phyloP scores from a whole-genome alignment of 2,329 filamentous ascomycete species.

The Arachnopeziza araneosa region DNA sequence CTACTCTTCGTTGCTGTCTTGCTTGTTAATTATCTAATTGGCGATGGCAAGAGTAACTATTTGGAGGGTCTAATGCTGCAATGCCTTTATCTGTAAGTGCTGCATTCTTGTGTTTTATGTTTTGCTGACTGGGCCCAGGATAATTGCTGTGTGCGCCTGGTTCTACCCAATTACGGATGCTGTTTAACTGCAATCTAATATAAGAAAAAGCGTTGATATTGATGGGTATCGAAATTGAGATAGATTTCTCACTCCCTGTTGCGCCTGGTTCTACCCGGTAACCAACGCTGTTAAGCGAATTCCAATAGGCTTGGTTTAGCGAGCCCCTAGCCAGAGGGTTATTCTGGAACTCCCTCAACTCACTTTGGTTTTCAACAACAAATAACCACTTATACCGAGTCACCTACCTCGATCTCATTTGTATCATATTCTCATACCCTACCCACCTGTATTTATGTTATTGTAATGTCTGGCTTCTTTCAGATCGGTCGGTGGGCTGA shows the following conservation, averaged over 20 bases:
- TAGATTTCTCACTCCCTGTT: conserved; percentile 1
- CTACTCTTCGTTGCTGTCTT: conserved; percentile 79
- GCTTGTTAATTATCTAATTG: conserved; percentile 60
- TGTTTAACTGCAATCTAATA: not conserved
- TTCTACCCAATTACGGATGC: conserved; percentile 13
- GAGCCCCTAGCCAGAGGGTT: too few relatives aligned
- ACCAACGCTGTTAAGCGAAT: too few relatives aligned
- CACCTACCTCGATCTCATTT: not conserved
- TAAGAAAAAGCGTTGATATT: too few relatives aligned
- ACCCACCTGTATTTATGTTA: not conserved
- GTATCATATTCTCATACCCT: not conserved
- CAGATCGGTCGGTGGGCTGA: not conserved
- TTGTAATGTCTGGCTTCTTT: not conserved
- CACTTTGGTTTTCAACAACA: not conserved
- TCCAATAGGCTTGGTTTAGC: too few relatives aligned
- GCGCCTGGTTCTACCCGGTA: conserved; percentile 14
- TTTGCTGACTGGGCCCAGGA: conserved; percentile 1
- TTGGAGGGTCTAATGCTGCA: conserved; percentile 28
- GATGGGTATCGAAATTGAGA: too few relatives aligned
- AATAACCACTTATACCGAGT: not conserved
- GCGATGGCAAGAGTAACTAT: conserved; percentile 33
- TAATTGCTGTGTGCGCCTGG: conserved; percentile 21
- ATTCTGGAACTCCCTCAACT: not conserved
- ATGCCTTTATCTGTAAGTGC: conserved; percentile 28
- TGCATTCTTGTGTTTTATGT: not conserved